Percentiles rank a stretch among this genome's conserved stretches.
phyloP scores from a whole-genome alignment of 768 basidiomycete genomes.

The Mycena leptocephala region DNA sequence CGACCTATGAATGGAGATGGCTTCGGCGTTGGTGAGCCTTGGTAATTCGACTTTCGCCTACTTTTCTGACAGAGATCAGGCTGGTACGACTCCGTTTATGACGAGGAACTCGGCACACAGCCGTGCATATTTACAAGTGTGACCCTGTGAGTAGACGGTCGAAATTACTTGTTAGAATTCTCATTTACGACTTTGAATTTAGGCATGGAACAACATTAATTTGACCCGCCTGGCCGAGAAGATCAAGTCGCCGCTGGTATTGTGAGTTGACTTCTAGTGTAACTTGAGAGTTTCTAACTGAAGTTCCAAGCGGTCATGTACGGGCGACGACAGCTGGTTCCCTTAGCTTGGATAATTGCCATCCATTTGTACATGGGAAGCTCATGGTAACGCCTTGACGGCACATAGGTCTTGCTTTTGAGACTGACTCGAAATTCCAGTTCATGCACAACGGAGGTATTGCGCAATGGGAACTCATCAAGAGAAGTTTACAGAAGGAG shows the following conservation, averaged over 20 bases:
- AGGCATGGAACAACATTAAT: constrained; percentile 99
- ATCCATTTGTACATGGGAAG: constrained; percentile 94
- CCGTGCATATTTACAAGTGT: constrained; percentile 98
- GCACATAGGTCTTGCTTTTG: not conserved
- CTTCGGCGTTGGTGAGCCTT: constrained; percentile 89
- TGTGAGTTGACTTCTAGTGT: constrained; percentile 65
- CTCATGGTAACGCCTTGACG: constrained; percentile 77
- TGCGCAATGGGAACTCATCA: constrained; percentile 85
- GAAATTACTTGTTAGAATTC: not conserved
- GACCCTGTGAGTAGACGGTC: constrained; percentile 77
- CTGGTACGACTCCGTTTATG: constrained; percentile 93
- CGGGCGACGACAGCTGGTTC: constrained; percentile 95
- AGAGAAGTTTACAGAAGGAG: constrained; percentile 82
- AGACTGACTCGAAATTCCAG: constrained; percentile 60
- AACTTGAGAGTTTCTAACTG: constrained; percentile 50
- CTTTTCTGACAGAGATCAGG: constrained; percentile 59
- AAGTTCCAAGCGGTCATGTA: constrained; percentile 75
- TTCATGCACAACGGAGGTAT: constrained; percentile 99
- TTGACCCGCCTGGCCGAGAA: constrained; percentile 96
- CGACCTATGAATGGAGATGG: constrained; percentile 96
- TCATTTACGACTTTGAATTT: not conserved
- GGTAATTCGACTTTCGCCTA: not conserved
- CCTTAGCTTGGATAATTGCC: constrained; percentile 94
- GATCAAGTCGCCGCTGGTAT: constrained; percentile 96
- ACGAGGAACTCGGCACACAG: constrained; percentile 87